Base-by-base conservation (phyloP, 192 early-diverging fungal genomes). In the Coemansia sp. region DNA sequence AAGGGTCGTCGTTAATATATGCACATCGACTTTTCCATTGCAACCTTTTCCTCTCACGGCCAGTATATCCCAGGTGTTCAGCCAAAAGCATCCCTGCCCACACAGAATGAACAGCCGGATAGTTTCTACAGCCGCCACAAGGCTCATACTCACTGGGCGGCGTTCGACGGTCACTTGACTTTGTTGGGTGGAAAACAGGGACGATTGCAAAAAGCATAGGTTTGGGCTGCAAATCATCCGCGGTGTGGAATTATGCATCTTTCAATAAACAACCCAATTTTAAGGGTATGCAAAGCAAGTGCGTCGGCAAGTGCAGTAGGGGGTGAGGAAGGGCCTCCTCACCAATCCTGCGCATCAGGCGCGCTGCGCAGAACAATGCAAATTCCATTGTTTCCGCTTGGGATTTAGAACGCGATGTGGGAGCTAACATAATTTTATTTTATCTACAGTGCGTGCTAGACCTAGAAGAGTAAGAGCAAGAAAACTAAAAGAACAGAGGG, bases 401-500 rank as follows among this genome's bases (percentile, higher is more conserved):
- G 54, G 25, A 27, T 27, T 27, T 29, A 56, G 23, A 56, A 56
- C 12, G 15, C 24, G n/a, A 32, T 56, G 21, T 32, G 54, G 3
- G 23, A 43, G 27, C 24, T 25, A 56, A 29, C 9, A 32, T 17
- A 29, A 29, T 54, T 54, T 54, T 56, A 56, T 56, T 56, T 56
- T 56, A 56, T 56, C 55, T 56, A 56, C 55, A 56, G 55, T 56
- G 22, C 17, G 29, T 17, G 7, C n/a, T 22, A n/a, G 55, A 37
- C 29, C 15, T 3, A 17, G 5, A 14, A 52, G n/a, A 52, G 22
- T 47, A 51, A 51, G 49, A 32, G n/a, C 24, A 54, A 54, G 17
- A 55, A 24, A 37, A 17, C 55, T 56, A 56, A 56, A 56, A 56
- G 35, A 56, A 56, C 55, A 56, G 29, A 32, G n/a, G 24, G 24